These are phyloP conservation scores for Corynascus novoguineensis DNA, from an alignment of 495 filamentous ascomycete species.

Conservation along the genomic window DNA sequence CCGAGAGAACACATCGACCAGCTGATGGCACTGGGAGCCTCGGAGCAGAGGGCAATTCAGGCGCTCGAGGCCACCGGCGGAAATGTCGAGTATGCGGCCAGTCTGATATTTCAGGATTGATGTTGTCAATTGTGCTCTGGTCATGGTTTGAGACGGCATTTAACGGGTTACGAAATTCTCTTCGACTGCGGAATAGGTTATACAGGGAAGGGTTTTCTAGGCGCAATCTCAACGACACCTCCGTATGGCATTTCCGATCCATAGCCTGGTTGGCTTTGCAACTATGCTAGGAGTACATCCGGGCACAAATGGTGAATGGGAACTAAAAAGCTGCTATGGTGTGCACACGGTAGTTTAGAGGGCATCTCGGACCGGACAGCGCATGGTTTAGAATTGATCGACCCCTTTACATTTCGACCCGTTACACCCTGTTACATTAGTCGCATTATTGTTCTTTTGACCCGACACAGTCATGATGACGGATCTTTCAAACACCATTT, in stretches of 20 bases:
- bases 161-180: slow-evolving; percentile 4
- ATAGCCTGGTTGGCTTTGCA: neutral
- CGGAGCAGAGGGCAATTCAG: slow-evolving; percentile 66
- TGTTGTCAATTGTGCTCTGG: neutral
- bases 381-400: slow-evolving; percentile 13
- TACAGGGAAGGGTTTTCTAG: neutral
- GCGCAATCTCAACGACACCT: neutral
- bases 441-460: too few species aligned
- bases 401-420: too few species aligned
- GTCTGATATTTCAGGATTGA: slow-evolving; percentile 64
- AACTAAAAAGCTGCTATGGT: neutral
- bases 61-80: slow-evolving; percentile 79
- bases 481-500: neutral
- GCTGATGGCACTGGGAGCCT: slow-evolving; percentile 74
- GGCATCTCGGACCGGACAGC: neutral
- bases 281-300: neutral
- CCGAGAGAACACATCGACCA: slow-evolving; percentile 60
- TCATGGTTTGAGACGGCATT: neutral
- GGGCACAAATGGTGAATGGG: neutral
- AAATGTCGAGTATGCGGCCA: slow-evolving; percentile 80
- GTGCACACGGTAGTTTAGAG: neutral
- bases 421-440: too few species aligned
- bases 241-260: neutral
- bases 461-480: too few species aligned
- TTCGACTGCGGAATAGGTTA: slow-evolving; percentile 2